Evolutionary conservation across 129 eudicot species (phyloP).

Genomic region (sunflower (Helianthus annuus)): HanXRQr2.0-SUNRISE NC_035445.2:132359981-132360480

Average conservation of each 20-base stretch:
- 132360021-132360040: too few species aligned
- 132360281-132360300: constrained; percentile 75
- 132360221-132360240: constrained; percentile 26
- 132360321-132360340: constrained; percentile 58
- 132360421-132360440: background rate
- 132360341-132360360: constrained; percentile 51
- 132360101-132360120: too few species aligned
- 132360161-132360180: too few species aligned
- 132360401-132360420: background rate
- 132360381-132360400: constrained; percentile 51
- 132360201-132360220: background rate
- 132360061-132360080: too few species aligned
- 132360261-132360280: constrained; percentile 27
- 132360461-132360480: constrained; percentile 11
- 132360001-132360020: too few species aligned
- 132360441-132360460: constrained; percentile 44
- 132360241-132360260: constrained; percentile 20
- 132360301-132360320: constrained; percentile 51
- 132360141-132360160: too few species aligned
- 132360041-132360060: too few species aligned
- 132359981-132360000: too few species aligned
- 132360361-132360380: constrained; percentile 53
- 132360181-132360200: too few species aligned
- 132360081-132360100: too few species aligned
- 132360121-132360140: too few species aligned